Evolutionary conservation across 805 yeast genomes (phyloP), one percentile per base, ranked within the genome.

Genomic region (Jamesozyma piceae): DNA sequence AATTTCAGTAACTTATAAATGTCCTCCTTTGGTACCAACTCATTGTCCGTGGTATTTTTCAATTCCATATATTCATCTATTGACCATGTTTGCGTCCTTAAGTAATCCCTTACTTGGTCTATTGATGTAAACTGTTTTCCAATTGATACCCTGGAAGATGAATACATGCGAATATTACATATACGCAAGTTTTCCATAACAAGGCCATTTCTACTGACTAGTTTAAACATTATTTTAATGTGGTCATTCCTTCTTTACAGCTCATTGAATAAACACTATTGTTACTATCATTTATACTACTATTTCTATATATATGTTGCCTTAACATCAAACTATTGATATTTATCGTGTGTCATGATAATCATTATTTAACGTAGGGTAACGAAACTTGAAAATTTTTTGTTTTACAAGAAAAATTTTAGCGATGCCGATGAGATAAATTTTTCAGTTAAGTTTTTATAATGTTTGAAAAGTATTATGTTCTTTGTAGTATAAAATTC

Each of bases 1-100:
- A 77, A 54, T 32, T 65, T 64, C 27, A 74, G 50, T 37, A 77
- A 51, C 34, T 65, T 72, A 21, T 43, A 35, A 4, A 57, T 49
- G 1, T 42, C 40, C n/a, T 46, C 39, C 14, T 15, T 20, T 8
- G 43, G 43, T 21, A 36, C 6, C 13, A 31, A 26, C 49, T 26
- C 20, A 3, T 11, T 32, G 29, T 15, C 11, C 4, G 6, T 30
- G 5, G 6, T 6, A 4, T 32, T 21, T 5, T 17, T 11, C 3
- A 32, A 13, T 14, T 26, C 35, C 5, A 40, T 8, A 22, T 30
- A 29, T 8, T 41, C 43, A 5, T 21, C 20, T 24, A 41, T 8
- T 3, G 39, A 35, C 43, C 43, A 41, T 3, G 32, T 28, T 13
- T 38, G 43, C 5, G 15, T 30, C 2, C 28, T 24, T 10, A 41